Evolutionary conservation across 164 flowering plant genomes (phyloP), one percentile per base, ranked within the genome.

Genomic region (Vitis cinerea): DNA sequence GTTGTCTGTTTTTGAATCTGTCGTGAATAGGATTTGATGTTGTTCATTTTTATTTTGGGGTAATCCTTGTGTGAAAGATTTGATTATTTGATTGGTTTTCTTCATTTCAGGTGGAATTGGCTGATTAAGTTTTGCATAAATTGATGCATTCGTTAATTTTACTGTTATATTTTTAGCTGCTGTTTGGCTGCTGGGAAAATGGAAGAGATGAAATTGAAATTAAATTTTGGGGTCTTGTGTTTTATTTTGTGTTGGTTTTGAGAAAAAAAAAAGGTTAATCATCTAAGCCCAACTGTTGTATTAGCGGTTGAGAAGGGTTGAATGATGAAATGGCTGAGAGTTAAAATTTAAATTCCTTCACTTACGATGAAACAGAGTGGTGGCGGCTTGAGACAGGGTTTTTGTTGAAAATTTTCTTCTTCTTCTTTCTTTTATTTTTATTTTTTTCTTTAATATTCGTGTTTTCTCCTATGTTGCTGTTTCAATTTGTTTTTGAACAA

Each of bases 111-210:
- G 16, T 61, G 50, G 49, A 31, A 31, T 7, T 61, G 8, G n/a
- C 4, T 27, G 37, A 10, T 61, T 61, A 7, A 19, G 16, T 31
- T n/a, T 61, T 61, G 64, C 44, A 61, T 61, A 17, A 8, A 31
- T 61, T 37, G 50, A 61, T 61, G 37, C 64, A 61, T 37, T 44
- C 30, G 44, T 59, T 12, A 27, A 10, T 10, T 59, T 27, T 9
- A 11, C 13, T 27, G 13, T 59, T 59, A 59, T 12, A 9, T 27
- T 11, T 23, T 37, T 59, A 5, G 2, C 44, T 8, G 11, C 17
- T 61, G 64, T 14, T 61, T 61, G 64, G 64, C 2, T 61, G 50
- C 50, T n/a, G 10, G 10, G 64, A 61, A 23, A 23, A 23, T 23
- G 27, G 27, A 23, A 23, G 27, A 23, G 27, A 23, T 23, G 27